phyloP scores from a whole-genome alignment of 768 basidiomycete species.

The Mycena haematopus region DNA sequence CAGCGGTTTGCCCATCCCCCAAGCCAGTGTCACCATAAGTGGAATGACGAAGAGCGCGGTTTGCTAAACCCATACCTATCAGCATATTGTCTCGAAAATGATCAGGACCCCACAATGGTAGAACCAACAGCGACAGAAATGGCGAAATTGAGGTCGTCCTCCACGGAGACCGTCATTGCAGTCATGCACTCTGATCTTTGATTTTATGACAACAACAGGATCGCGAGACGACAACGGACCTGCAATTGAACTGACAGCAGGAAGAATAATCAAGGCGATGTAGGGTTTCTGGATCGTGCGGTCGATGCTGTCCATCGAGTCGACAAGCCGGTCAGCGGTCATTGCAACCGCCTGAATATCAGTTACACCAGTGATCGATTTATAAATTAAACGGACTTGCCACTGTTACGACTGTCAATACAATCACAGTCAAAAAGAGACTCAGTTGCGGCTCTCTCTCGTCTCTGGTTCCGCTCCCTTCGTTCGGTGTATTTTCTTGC shows the following conservation, averaged over 20 bases:
- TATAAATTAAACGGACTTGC: constrained; percentile 45
- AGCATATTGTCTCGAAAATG: neutral
- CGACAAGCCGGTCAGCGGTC: constrained; percentile 75
- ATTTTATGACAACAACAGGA: neutral
- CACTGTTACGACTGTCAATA: constrained; percentile 66
- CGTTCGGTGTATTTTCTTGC: constrained; percentile 21
- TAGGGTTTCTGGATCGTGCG: constrained; percentile 81
- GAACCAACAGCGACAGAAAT: constrained; percentile 86
- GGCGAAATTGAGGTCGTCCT: constrained; percentile 82
- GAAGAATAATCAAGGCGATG: constrained; percentile 88
- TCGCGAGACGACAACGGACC: constrained; percentile 45
- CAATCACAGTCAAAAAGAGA: constrained; percentile 57
- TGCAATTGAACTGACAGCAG: constrained; percentile 81
- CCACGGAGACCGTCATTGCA: constrained; percentile 87
- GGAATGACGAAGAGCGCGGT: constrained; percentile 74
- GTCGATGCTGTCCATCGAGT: constrained; percentile 82
- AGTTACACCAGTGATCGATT: neutral
- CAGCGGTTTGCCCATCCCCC: constrained; percentile 81
- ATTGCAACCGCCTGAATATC: constrained; percentile 55
- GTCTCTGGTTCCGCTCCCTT: constrained; percentile 32
- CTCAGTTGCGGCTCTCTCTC: constrained; percentile 61
- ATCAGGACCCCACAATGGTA: constrained; percentile 59
- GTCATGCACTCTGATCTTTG: constrained; percentile 76
- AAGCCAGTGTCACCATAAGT: constrained; percentile 79
- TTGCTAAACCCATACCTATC: constrained; percentile 56